Conservation (phyloP, 768 basidiomycete genomes). For the Arthromyces matolae region DNA sequence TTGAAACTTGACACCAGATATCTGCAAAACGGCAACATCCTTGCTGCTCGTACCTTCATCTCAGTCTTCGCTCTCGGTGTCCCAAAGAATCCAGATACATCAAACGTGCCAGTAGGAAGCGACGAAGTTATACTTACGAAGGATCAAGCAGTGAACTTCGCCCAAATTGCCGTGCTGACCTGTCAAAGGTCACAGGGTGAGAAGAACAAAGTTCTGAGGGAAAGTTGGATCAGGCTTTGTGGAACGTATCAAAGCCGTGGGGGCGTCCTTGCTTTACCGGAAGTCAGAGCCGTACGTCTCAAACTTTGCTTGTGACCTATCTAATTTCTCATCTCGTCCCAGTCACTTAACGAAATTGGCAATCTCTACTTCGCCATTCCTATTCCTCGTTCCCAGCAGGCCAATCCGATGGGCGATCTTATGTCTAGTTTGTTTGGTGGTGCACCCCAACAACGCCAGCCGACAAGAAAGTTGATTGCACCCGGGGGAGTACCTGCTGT, state of each 20-base stretch:
- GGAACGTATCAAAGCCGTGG: conserved; percentile 80
- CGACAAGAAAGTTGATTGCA: conserved; percentile 40
- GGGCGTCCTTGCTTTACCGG: conserved; percentile 53
- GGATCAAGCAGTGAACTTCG: conserved; percentile 79
- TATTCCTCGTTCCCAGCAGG: conserved; percentile 63
- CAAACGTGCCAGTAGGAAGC: conserved; percentile 46
- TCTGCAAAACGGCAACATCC: conserved; percentile 81
- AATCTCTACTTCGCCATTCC: conserved; percentile 85
- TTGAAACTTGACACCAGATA: conserved; percentile 43
- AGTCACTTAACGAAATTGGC: conserved; percentile 70
- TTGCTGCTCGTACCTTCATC: conserved; percentile 93
- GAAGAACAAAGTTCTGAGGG: conserved; percentile 69
- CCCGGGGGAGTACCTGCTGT: conserved; percentile 35
- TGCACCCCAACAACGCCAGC: conserved; percentile 31
- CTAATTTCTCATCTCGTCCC: conserved; percentile 1
- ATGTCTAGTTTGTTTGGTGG: conserved; percentile 88
- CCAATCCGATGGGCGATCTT: conserved; percentile 86
- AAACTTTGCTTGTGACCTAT: not conserved
- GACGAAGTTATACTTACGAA: conserved; percentile 71
- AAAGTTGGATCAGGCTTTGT: conserved; percentile 81
- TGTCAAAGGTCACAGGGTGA: conserved; percentile 85
- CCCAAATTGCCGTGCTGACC: conserved; percentile 84
- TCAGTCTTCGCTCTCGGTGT: conserved; percentile 69
- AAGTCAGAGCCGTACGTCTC: conserved; percentile 58
- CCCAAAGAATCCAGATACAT: conserved; percentile 41